Conservation (phyloP, 768 basidiomycete species). For the Mycena belliarum region DNA sequence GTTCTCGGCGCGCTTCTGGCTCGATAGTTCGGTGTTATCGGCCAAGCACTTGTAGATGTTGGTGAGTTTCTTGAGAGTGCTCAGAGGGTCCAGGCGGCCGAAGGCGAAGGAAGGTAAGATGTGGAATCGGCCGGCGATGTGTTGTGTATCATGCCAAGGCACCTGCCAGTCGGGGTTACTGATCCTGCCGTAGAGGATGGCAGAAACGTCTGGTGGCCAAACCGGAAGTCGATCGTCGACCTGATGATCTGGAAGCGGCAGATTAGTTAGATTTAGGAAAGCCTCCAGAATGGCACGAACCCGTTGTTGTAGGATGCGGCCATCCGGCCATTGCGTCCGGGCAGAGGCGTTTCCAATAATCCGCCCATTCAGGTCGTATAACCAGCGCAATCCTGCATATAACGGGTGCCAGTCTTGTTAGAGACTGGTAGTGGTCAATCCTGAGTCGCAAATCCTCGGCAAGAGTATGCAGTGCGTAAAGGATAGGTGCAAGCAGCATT, state of each 20-base stretch:
- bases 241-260: too few relatives aligned
- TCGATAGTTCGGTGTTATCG: slow-evolving; percentile 48
- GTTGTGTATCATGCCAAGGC: slow-evolving; percentile 50
- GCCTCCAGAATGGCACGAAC: slow-evolving; percentile 35
- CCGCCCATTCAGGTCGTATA: slow-evolving; percentile 83
- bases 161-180: slow-evolving; percentile 72
- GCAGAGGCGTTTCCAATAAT: slow-evolving; percentile 87
- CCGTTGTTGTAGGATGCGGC: slow-evolving; percentile 44
- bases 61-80: slow-evolving; percentile 53
- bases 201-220: slow-evolving; percentile 77
- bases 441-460: slow-evolving; percentile 69
- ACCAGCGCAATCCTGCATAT: slow-evolving; percentile 63
- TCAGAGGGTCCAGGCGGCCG: slow-evolving; percentile 61
- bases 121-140: slow-evolving; percentile 49
- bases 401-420: slow-evolving; percentile 54
- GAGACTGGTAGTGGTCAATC: slow-evolving; percentile 53
- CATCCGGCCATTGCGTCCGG: slow-evolving; percentile 63
- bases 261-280: neutral
- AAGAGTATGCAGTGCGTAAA: slow-evolving; percentile 79
- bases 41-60: slow-evolving; percentile 60
- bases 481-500: slow-evolving; percentile 52
- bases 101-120: slow-evolving; percentile 60
- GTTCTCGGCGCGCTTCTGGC: slow-evolving; percentile 65
- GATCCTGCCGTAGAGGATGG: slow-evolving; percentile 59
- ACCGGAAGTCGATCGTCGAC: slow-evolving; percentile 73